phyloP scores from a whole-genome alignment of 176 grass and related monocot genomes.

The Oryza glumipatula region DNA sequence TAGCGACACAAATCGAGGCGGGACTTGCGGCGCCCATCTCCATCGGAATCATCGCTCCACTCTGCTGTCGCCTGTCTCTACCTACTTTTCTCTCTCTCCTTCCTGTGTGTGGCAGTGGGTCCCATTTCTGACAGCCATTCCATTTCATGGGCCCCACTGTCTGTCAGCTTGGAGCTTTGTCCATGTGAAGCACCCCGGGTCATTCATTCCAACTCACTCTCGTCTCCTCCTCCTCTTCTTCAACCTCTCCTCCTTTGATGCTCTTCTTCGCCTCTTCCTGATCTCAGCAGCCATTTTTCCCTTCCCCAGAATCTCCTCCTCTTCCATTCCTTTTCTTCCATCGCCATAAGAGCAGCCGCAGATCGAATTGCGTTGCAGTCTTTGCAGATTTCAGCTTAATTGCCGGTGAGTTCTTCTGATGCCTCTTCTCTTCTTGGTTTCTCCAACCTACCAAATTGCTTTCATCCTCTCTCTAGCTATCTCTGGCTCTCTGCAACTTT shows the following conservation, averaged over 20 bases:
- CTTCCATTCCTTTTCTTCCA: neutral
- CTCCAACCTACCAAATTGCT: neutral
- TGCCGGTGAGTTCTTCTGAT: neutral
- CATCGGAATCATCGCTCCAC: no score
- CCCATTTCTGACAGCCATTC: neutral
- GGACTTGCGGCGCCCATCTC: no score
- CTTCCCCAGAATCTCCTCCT: neutral
- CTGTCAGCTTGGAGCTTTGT: neutral
- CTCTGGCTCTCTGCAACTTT: no score
- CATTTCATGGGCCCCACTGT: neutral
- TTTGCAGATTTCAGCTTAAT: neutral
- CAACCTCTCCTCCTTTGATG: neutral
- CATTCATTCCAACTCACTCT: no score
- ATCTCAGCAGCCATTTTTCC: neutral
- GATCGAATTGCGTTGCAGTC: neutral
- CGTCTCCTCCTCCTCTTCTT: neutral
- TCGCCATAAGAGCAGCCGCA: neutral
- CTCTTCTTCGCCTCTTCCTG: neutral
- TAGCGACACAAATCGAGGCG: no score
- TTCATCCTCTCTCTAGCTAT: fast-evolving
- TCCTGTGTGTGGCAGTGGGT: neutral
- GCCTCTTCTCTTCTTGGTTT: neutral
- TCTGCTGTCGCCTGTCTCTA: no score
- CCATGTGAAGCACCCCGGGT: neutral
- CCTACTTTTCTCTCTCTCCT: no score